Evolutionary conservation across 345 rosid species (phyloP), one percentile per base, ranked within the genome.

Genomic region (Pugionium cornutum): DNA sequence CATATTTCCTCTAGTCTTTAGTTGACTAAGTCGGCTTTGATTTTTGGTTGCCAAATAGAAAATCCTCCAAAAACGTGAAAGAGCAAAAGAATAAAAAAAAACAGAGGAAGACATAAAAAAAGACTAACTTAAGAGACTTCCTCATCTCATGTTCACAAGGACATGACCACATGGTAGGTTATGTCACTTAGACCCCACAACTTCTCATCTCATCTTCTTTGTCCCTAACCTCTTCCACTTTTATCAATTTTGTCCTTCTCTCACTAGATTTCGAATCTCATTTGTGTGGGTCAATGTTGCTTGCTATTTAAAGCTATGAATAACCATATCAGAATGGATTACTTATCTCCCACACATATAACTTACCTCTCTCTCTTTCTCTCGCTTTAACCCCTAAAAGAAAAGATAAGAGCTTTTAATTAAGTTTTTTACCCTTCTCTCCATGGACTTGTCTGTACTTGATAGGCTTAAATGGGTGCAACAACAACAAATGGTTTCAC

Each of bases 381-480:
- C 66, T 68, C 11, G 41, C 50, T 70, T 57, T 64, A 65, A 57
- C 59, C 47, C 18, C 56, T 7, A 51, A 34, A 64, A 51, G 55
- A 49, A 42, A 63, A 63, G 69, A 72, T 57, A 57, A 72, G 55
- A 65, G 42, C 64, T 48, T 64, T 57, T 32, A 55, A 28, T 41
- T 4, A 40, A 55, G 33, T 41, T 4, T 56, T 34, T 48, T 10
- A 26, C 30, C 48, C 53, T 51, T 58, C 72, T 66, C 68, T 60
- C 7, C 60, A 67, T 70, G 79, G 87, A 79, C 67, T 60, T 77
- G 75, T 62, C 43, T 68, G 62, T 66, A 73, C 67, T 66, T 52
- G 77, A 76, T 51, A 77, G 70, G 60, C 78, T 77, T 58, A 79
- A 66, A 45, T 73, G 79, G 74, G 53, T 72, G 34, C 81, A 69